phyloP scores from a whole-genome alignment of 345 rosid genomes.

The Cardamine chenopodiifolia region DNA sequence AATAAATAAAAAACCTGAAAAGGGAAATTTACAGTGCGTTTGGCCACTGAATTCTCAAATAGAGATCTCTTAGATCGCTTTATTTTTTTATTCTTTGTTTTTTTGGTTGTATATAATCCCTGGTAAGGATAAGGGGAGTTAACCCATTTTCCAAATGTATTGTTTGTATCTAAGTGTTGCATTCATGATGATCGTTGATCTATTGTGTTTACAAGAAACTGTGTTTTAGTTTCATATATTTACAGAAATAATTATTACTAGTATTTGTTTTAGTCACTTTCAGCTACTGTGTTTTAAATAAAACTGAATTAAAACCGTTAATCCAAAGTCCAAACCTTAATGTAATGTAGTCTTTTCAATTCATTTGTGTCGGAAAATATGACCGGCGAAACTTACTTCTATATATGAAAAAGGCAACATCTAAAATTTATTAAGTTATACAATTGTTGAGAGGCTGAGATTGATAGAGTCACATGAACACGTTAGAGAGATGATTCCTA shows the following conservation, averaged over 20 bases:
- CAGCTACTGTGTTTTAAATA: neutral
- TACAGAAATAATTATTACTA: neutral
- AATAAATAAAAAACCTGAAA: neutral
- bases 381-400: neutral
- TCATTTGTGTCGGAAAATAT: neutral
- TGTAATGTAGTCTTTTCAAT: neutral
- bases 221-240: neutral
- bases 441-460: neutral
- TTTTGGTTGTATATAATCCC: neutral
- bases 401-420: neutral
- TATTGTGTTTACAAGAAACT: neutral
- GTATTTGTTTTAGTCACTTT: neutral
- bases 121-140: neutral
- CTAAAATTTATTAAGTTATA: neutral
- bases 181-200: neutral
- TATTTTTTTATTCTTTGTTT: neutral
- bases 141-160: neutral
- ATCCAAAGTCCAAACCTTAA: neutral
- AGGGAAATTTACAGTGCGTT: neutral
- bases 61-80: neutral
- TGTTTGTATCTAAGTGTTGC: neutral
- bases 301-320: neutral
- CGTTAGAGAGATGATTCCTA: constrained; percentile 22
- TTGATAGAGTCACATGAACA: constrained; percentile 32
- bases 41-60: neutral